Conservation (phyloP, 148 eudicot genomes). For the Fagopyrum tataricum region DNA sequence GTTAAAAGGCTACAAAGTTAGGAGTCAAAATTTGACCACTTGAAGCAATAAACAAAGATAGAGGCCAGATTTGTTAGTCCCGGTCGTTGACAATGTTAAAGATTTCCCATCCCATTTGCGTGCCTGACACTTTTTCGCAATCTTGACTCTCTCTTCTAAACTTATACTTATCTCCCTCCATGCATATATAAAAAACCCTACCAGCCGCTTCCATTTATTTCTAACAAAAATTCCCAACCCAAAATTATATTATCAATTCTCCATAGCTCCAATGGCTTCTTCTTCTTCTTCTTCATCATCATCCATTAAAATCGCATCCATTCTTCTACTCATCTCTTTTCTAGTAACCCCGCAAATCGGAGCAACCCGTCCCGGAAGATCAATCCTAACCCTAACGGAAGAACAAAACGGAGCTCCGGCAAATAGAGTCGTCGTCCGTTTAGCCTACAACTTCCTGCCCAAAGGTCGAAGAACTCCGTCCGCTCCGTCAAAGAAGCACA, state of each 20-base stretch:
- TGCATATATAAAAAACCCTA: neutral
- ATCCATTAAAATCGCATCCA: neutral
- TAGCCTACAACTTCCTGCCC: constrained; percentile 3
- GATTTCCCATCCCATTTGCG: neutral
- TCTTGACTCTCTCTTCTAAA: neutral
- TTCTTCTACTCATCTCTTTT: neutral
- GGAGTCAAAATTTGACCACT: neutral
- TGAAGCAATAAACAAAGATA: neutral
- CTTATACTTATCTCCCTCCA: neutral
- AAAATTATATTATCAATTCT: neutral
- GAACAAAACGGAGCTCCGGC: neutral
- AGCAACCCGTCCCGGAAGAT: constrained; percentile 8
- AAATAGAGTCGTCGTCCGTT: neutral
- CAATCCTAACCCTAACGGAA: neutral
- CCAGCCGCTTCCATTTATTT: neutral
- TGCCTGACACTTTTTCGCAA: neutral
- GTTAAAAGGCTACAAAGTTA: neutral
- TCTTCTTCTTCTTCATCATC: neutral
- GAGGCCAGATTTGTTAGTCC: neutral
- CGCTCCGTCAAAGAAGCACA: neutral
- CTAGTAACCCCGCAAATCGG: neutral
- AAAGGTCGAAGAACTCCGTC: neutral
- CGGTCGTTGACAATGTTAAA: constrained; percentile 1
- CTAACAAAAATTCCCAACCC: neutral
- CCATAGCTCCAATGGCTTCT: neutral